Evolutionary conservation across 352 stramenopile genomes (phyloP), one percentile per base, ranked within the genome.

Genomic region (Blastocystis sp.): DNA sequence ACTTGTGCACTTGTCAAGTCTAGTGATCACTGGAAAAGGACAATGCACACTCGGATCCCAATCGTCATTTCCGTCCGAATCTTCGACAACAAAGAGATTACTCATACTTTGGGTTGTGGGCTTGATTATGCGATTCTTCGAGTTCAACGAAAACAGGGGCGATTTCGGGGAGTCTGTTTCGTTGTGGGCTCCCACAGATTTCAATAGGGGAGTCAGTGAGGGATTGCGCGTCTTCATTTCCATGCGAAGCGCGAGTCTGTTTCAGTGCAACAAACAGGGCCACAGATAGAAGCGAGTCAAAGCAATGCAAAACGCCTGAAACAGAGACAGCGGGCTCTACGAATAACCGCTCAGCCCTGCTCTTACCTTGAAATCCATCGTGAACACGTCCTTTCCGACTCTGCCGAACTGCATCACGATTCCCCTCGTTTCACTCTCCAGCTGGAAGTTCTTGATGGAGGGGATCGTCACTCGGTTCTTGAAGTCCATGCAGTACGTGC

Each of bases 401-500:
- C 90, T 26, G 16, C 90, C 90, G 37, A 91, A 91, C 41, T 91
- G 90, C n/a, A 91, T 37, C 1, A 91, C 63, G 10, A 91, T 70
- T 0, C 91, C 61, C 21, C 88, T 71, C 1, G 29, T 35, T 12
- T 21, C 31, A n/a, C 70, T 59, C 26, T 85, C 74, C 13, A 91
- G 35, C 50, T 91, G 90, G 55, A 91, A 91, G 41, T 91, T 91
- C 60, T 91, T 91, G 1, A 91, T 85, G 19, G 90, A 91, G 10
- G 90, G 89, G 41, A 91, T 89, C 0, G 90, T 91, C 12, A 91
- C 90, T 3, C 90, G 80, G 35, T 71, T 90, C 41, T 60, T 26
- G 70, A 91, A 91, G 41, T 88, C 65, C 82, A 88, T 88, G n/a
- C 61, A 19, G 61, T 91, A 90, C 24, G 74, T 85, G n/a, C 66